phyloP scores from a whole-genome alignment of 2,329 filamentous ascomycete genomes.

The Pestalotiopsis fici region DNA sequence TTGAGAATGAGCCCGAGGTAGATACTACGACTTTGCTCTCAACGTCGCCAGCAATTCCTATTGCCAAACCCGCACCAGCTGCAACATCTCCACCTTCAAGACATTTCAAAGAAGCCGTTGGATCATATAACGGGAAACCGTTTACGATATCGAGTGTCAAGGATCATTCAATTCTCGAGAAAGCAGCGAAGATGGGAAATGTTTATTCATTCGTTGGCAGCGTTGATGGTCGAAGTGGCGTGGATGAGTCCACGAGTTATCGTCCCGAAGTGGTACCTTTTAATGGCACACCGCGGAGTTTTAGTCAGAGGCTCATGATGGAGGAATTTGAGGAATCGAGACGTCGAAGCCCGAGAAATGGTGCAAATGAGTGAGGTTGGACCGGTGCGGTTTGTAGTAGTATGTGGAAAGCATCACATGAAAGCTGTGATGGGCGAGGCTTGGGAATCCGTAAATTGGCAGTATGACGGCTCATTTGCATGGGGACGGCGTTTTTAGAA shows the following conservation, averaged over 20 bases:
- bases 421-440: not conserved
- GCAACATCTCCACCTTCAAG: slow-evolving; percentile 31
- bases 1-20: slow-evolving; percentile 14
- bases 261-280: slow-evolving; percentile 38
- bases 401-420: not conserved
- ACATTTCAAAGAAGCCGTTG: slow-evolving; percentile 42
- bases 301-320: slow-evolving; percentile 50
- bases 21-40: slow-evolving; percentile 5
- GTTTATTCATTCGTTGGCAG: slow-evolving; percentile 55
- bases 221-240: slow-evolving; percentile 50
- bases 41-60: slow-evolving; percentile 45
- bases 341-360: not conserved
- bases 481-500: not conserved
- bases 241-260: slow-evolving; percentile 48
- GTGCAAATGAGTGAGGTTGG: not conserved
- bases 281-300: slow-evolving; percentile 45
- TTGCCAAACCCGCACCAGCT: slow-evolving; percentile 30
- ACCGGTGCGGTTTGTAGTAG: too few relatives aligned
- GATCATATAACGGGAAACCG: slow-evolving; percentile 56
- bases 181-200: slow-evolving; percentile 48
- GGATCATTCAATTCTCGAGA: slow-evolving; percentile 48
- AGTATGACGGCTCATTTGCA: not conserved
- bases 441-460: not conserved
- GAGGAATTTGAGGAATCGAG: slow-evolving; percentile 41
- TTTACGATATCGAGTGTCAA: slow-evolving; percentile 54